These are phyloP conservation scores for Solanum dulcamara DNA, from an alignment of 257 asterid species.

Conservation along the genomic window DNA sequence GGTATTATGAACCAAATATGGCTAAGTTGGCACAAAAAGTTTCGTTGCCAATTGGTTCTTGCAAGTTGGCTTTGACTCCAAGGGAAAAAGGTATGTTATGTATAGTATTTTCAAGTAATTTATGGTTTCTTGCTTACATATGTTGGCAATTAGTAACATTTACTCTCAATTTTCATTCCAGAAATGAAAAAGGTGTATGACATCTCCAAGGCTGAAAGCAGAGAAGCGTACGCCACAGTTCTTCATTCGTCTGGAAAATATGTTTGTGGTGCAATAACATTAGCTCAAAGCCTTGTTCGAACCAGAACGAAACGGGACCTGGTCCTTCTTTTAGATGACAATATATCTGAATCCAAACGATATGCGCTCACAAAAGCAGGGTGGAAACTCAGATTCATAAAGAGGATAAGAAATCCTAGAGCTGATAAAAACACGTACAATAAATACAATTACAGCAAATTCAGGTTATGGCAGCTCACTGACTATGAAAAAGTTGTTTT, in stretches of 20 bases:
- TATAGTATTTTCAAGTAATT: not conserved
- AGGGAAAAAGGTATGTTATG: constrained; percentile 59
- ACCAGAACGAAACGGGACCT: constrained; percentile 56
- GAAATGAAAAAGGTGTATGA: constrained; percentile 32
- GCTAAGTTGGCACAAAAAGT: constrained; percentile 46
- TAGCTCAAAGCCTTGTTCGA: constrained; percentile 62
- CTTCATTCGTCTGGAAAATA: constrained; percentile 67
- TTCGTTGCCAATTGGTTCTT: constrained; percentile 67
- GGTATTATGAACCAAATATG: constrained; percentile 50
- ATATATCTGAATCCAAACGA: constrained; percentile 39
- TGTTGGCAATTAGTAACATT: not conserved
- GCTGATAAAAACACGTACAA: constrained; percentile 63
- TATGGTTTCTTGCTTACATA: not conserved
- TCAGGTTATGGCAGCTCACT: constrained; percentile 76
- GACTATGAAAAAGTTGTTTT: constrained; percentile 66
- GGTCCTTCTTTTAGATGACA: constrained; percentile 58
- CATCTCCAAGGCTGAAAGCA: constrained; percentile 3
- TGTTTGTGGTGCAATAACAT: constrained; percentile 73
- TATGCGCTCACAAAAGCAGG: constrained; percentile 53
- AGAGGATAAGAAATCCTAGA: constrained; percentile 63
- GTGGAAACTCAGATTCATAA: constrained; percentile 59
- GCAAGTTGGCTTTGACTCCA: constrained; percentile 71
- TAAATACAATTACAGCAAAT: constrained; percentile 80
- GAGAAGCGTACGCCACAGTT: constrained; percentile 73
- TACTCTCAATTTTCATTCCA: not conserved